These are phyloP conservation scores for Kwoniella bestiolae DNA, from an alignment of 768 basidiomycete species.

Conservation along the genomic window DNA sequence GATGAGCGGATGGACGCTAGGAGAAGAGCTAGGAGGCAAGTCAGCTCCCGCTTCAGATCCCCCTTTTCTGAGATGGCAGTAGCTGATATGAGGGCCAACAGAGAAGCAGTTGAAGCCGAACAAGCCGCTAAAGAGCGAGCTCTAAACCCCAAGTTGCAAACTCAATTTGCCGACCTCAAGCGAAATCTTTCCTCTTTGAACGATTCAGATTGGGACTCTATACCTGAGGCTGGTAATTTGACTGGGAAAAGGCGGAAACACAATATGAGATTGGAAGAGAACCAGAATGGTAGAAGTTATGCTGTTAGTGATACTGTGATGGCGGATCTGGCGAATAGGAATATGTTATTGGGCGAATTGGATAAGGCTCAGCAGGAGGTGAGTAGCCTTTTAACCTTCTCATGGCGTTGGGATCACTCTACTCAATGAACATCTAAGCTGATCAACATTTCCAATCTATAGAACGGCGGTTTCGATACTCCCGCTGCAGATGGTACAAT, in stretches of 20 bases:
- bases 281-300: constrained; percentile 73
- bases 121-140: constrained; percentile 76
- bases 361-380: constrained; percentile 79
- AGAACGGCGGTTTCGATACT: constrained; percentile 77
- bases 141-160: constrained; percentile 91
- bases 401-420: too few species aligned
- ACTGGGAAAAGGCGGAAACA: constrained; percentile 82
- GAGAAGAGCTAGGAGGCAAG: constrained; percentile 76
- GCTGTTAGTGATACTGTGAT: constrained; percentile 93
- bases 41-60: neutral
- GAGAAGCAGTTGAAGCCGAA: constrained; percentile 77
- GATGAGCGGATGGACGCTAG: constrained; percentile 88
- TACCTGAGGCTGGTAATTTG: constrained; percentile 95
- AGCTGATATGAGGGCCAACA: too few species aligned
- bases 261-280: constrained; percentile 61
- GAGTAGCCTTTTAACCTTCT: too few species aligned
- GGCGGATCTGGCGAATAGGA: constrained; percentile 77
- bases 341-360: constrained; percentile 75
- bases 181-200: constrained; percentile 82
- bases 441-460: constrained; percentile 2
- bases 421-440: neutral
- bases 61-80: too few species aligned
- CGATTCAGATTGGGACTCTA: constrained; percentile 89
- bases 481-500: constrained; percentile 74
- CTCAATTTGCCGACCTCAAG: constrained; percentile 94